Evolutionary conservation across 164 flowering plant species (phyloP), one percentile per base, ranked within the genome.

Genomic region (Echeveria elegans): DNA sequence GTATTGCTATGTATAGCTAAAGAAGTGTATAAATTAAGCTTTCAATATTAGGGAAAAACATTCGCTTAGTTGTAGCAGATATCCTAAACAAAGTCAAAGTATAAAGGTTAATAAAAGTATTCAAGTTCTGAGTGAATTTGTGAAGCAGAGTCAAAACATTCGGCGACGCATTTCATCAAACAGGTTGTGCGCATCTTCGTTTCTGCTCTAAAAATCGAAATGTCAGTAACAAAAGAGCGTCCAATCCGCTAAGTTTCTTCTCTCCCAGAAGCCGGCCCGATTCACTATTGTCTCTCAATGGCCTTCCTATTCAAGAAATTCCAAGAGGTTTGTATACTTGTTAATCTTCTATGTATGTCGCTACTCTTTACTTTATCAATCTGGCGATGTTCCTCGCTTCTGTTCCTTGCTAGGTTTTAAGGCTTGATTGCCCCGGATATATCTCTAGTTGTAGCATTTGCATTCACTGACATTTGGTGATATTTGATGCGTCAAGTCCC

Each of bases 301-400:
- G 61, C 61, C 1, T 56, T 56, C 32, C 28, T 56, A 32, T 56
- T 56, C 61, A 28, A 56, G 31, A 56, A 56, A 56, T 28, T 56
- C 61, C 32, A 56, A 19, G 61, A 28, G 32, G 61, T 56, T 26
- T n/a, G n/a, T n/a, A 23, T 56, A 26, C 12, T 52, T 52, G 12
- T 52, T 24, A 52, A 52, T 21, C 28, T 24, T 50, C 56, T n/a
- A n/a, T n/a, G n/a, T n/a, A n/a, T n/a, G n/a, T n/a, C n/a, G n/a
- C n/a, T n/a, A n/a, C n/a, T n/a, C n/a, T n/a, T 48, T n/a, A 19
- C 30, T 53, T 0, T 10, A 11, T 53, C 59, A 24, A 53, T 24
- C 29, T 53, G 29, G 11, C n/a, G n/a, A n/a, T 24, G 23, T 48
- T 48, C 53, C 59, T 52, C n/a, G 21, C 10, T 43, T 43, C 10